Percentiles rank a stretch among this genome's conserved stretches.
Conservation (phyloP, 192 early-diverging fungal genomes). For the Phycomyces blakesleeanus region DNA sequence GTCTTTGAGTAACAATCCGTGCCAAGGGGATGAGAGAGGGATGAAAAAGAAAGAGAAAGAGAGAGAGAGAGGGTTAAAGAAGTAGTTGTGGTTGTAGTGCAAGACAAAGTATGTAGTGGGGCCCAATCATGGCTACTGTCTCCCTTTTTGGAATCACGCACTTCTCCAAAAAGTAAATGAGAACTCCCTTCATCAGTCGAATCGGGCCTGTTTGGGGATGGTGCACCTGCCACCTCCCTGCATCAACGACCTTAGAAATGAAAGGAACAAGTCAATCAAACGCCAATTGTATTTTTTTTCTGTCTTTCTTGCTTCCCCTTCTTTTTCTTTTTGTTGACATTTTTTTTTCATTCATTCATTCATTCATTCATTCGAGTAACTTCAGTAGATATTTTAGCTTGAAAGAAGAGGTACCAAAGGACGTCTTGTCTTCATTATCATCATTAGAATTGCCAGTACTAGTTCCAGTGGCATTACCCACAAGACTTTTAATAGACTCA, state of each 20-base stretch:
- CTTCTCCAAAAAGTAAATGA: not conserved
- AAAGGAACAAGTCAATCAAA: not conserved
- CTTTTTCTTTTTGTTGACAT: conserved; percentile 1
- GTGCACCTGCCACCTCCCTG: not conserved
- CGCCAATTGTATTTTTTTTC: not conserved
- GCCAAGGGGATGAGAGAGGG: too few relatives aligned
- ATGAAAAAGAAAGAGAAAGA: too few relatives aligned
- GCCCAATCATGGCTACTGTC: not conserved
- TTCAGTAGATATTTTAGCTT: not conserved
- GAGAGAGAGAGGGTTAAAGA: too few relatives aligned
- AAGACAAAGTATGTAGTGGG: too few relatives aligned
- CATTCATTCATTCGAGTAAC: not conserved
- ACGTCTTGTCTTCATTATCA: not conserved
- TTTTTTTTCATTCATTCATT: too few relatives aligned
- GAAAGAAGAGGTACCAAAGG: not conserved
- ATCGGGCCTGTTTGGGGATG: not conserved
- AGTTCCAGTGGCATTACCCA: too few relatives aligned
- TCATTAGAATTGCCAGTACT: too few relatives aligned
- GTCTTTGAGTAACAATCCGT: too few relatives aligned
- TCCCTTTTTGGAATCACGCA: not conserved
- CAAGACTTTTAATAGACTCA: too few relatives aligned
- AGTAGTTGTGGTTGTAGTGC: too few relatives aligned
- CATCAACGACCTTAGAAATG: not conserved
- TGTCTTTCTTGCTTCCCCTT: conserved; percentile 1
- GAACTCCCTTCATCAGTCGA: not conserved